phyloP scores from a whole-genome alignment of 495 filamentous ascomycete species.

The Amniculicola lignicola region DNA sequence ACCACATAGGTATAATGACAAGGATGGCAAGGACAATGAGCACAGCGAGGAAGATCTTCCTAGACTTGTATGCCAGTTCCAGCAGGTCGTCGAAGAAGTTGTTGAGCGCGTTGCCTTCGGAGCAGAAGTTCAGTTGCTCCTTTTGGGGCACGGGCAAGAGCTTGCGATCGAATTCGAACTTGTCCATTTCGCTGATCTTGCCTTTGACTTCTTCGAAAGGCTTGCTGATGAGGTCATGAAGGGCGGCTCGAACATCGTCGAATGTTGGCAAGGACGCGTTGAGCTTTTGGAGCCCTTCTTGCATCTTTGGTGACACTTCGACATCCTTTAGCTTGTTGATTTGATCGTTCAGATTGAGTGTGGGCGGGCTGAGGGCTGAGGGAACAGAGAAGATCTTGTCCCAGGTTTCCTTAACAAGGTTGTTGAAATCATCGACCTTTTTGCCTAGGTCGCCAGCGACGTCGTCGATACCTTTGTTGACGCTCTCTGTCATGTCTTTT shows the following conservation, averaged over 20 bases:
- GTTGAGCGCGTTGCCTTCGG: slow-evolving; percentile 75
- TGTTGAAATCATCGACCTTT: slow-evolving; percentile 55
- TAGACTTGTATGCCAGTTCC: slow-evolving; percentile 57
- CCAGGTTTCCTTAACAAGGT: slow-evolving; percentile 59
- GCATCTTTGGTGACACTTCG: slow-evolving; percentile 62
- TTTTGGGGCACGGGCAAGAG: slow-evolving; percentile 79
- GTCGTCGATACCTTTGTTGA: slow-evolving; percentile 67
- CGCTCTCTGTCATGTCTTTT: slow-evolving; percentile 64
- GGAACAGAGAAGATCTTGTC: slow-evolving; percentile 46
- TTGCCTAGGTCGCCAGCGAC: slow-evolving; percentile 62
- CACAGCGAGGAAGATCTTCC: slow-evolving; percentile 69
- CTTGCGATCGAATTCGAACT: slow-evolving; percentile 71
- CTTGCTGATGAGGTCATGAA: slow-evolving; percentile 62
- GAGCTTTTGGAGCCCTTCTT: slow-evolving; percentile 61
- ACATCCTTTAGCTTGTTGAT: slow-evolving; percentile 66
- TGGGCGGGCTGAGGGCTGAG: slow-evolving; percentile 44
- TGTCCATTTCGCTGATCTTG: slow-evolving; percentile 63
- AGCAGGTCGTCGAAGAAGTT: slow-evolving; percentile 77
- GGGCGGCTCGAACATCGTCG: slow-evolving; percentile 73
- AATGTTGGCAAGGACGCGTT: slow-evolving; percentile 81
- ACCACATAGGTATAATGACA: slow-evolving; percentile 73
- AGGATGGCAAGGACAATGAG: slow-evolving; percentile 66
- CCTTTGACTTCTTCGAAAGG: slow-evolving; percentile 76
- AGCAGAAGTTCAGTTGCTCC: slow-evolving; percentile 80
- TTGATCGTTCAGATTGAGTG: slow-evolving; percentile 56